These are phyloP conservation scores for Streptanthus diversifolius DNA, from an alignment of 345 rosid genomes.

Conservation along the genomic window DNA sequence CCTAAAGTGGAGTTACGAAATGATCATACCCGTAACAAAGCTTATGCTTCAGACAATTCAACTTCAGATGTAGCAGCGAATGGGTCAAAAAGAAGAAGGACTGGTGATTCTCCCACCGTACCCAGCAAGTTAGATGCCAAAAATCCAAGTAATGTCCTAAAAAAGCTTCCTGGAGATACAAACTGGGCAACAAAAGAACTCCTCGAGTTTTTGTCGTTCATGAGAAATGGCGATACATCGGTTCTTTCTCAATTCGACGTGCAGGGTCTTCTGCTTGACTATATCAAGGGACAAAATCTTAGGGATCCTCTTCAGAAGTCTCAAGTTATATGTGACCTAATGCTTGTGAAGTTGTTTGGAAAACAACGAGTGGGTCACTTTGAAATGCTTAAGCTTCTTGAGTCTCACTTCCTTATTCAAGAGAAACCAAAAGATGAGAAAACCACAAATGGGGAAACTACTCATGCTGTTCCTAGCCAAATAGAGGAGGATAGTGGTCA, in stretches of 20 bases:
- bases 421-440: conserved; percentile 41
- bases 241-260: conserved; percentile 57
- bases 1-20: conserved; percentile 31
- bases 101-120: conserved; percentile 34
- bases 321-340: conserved; percentile 69
- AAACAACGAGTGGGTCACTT: conserved; percentile 62
- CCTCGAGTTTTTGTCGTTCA: conserved; percentile 67
- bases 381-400: conserved; percentile 92
- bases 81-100: conserved; percentile 55
- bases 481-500: conserved; percentile 32
- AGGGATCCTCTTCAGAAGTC: conserved; percentile 68
- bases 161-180: conserved; percentile 32
- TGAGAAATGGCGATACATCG: conserved; percentile 74
- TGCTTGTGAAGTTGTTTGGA: conserved; percentile 69
- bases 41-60: conserved; percentile 28
- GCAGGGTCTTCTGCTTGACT: conserved; percentile 72
- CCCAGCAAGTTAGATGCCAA: conserved; percentile 34
- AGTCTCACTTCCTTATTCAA: conserved; percentile 60
- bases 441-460: conserved; percentile 32
- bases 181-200: conserved; percentile 89
- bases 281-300: conserved; percentile 59
- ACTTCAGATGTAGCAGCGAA: conserved; percentile 40
- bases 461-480: conserved; percentile 38
- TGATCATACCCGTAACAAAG: conserved; percentile 36
- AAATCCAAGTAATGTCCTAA: conserved; percentile 28